A percentile compares a stretch with the other conserved stretches of the same genome.
Evolutionary conservation across 192 early-diverging fungal genomes (phyloP).

Genomic region (Backusella circina): DNA sequence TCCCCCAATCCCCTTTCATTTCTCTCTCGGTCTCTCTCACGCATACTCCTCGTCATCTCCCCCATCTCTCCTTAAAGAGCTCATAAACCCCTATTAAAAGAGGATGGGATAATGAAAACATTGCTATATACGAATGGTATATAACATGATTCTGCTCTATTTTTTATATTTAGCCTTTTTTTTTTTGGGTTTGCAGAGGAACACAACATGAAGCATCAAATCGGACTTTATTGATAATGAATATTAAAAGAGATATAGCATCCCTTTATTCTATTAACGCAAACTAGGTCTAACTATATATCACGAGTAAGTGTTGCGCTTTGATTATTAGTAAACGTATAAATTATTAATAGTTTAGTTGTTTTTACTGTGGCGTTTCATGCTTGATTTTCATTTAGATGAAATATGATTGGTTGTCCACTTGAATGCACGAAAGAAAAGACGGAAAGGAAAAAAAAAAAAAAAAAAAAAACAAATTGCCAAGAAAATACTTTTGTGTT

Average conservation of each 20-base stretch:
- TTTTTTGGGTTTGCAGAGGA: neutral
- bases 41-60: neutral
- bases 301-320: neutral
- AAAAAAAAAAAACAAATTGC: neutral
- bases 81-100: neutral
- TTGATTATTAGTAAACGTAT: neutral
- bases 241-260: neutral
- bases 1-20: too few species aligned
- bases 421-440: neutral
- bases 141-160: neutral
- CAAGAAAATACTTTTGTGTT: neutral
- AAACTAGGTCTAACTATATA: too few species aligned
- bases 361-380: neutral
- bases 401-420: neutral
- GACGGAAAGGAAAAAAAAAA: neutral
- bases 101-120: neutral
- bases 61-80: neutral
- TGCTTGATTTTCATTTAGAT: neutral
- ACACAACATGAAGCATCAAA: neutral
- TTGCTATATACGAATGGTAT: neutral
- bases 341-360: neutral
- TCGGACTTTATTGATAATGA: neutral
- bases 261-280: neutral
- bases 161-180: neutral
- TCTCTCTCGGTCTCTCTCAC: too few species aligned